These are phyloP conservation scores for Trifolium dubium DNA, from an alignment of 306 rosid species.

Conservation along the genomic window DNA sequence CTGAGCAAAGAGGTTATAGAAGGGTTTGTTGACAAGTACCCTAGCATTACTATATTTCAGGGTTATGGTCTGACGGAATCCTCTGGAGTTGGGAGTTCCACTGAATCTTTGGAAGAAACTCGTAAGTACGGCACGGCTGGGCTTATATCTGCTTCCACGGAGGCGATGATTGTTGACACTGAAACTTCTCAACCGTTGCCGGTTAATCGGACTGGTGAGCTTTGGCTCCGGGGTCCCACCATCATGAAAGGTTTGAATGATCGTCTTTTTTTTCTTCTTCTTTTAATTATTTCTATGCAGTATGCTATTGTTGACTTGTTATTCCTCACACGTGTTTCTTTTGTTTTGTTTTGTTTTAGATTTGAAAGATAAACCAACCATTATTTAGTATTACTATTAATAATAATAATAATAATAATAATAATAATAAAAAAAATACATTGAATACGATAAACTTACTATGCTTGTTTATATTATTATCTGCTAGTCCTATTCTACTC, in stretches of 20 bases:
- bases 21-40: constrained; percentile 73
- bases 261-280: background rate
- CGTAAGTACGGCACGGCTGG: constrained; percentile 91
- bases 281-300: no score
- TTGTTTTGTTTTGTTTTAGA: background rate
- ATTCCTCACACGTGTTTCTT: background rate
- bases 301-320: no score
- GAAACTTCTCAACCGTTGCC: constrained; percentile 52
- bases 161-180: constrained; percentile 76
- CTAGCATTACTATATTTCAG: constrained; percentile 64
- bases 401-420: no score
- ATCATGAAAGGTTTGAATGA: constrained; percentile 50
- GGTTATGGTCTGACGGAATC: constrained; percentile 94
- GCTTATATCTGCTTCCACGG: constrained; percentile 59
- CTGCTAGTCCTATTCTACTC: no score
- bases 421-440: no score
- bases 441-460: no score
- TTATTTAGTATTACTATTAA: no score
- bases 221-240: constrained; percentile 87
- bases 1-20: constrained; percentile 83
- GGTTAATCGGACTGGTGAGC: constrained; percentile 78
- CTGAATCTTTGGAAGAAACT: constrained; percentile 87
- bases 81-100: constrained; percentile 78
- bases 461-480: no score
- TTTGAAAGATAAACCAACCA: no score